phyloP scores from a whole-genome alignment of 78 protist species.

The Polysphondylium violaceum region DNA sequence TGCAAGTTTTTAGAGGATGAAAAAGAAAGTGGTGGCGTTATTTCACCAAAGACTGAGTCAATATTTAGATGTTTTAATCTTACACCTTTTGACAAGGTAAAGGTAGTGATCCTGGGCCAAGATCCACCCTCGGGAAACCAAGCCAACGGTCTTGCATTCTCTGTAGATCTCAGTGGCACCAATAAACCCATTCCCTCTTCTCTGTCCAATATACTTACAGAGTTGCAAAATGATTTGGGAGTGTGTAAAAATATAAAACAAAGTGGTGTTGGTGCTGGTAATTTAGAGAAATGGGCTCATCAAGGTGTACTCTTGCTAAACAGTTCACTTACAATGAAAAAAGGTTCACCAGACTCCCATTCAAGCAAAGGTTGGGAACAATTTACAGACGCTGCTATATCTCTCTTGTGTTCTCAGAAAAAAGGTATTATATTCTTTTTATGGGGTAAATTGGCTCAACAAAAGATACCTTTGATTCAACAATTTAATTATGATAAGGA shows the following conservation, averaged over 20 bases:
- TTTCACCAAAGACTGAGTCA: slow-evolving; percentile 28
- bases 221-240: slow-evolving; percentile 67
- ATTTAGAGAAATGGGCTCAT: slow-evolving; percentile 88
- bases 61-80: slow-evolving; percentile 63
- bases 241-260: slow-evolving; percentile 29
- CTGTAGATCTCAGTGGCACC: slow-evolving; percentile 75
- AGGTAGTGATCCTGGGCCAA: slow-evolving; percentile 60
- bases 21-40: slow-evolving; percentile 43
- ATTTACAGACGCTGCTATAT: slow-evolving; percentile 63
- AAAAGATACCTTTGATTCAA: slow-evolving; percentile 75
- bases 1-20: slow-evolving; percentile 36
- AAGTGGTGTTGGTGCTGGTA: slow-evolving; percentile 73
- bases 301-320: slow-evolving; percentile 94
- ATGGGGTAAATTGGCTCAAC: slow-evolving; percentile 91
- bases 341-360: slow-evolving; percentile 70
- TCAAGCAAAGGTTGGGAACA: slow-evolving; percentile 55
- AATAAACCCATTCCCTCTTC: neutral
- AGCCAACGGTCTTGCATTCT: slow-evolving; percentile 94
- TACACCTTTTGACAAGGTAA: slow-evolving; percentile 29
- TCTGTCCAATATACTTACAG: slow-evolving; percentile 86
- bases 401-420: neutral
- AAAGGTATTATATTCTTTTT: slow-evolving; percentile 39
- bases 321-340: slow-evolving; percentile 85
- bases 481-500: neutral
- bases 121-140: slow-evolving; percentile 93